A percentile compares a stretch with the other conserved stretches of the same genome.
These are phyloP conservation scores for Ophiorrhiza pumila DNA, from an alignment of 257 asterid species.

Conservation along the genomic window DNA sequence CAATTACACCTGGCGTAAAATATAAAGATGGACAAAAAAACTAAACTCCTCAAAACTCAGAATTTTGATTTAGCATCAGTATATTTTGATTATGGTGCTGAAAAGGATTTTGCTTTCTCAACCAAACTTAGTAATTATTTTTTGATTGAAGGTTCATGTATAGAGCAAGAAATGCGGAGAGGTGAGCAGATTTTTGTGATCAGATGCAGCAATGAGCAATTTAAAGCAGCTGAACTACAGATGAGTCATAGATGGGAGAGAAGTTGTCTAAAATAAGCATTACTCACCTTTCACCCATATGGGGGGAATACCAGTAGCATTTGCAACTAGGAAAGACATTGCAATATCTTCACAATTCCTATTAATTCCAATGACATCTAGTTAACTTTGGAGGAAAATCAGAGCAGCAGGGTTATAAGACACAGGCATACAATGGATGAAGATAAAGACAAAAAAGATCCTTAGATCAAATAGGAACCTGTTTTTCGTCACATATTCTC, in stretches of 20 bases:
- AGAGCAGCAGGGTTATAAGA: neutral
- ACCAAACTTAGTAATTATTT: neutral
- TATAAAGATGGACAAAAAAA: neutral
- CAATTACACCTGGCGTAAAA: neutral
- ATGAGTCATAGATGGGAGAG: neutral
- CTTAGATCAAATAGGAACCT: constrained; percentile 34
- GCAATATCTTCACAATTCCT: constrained; percentile 96
- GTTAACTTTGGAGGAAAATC: constrained; percentile 3
- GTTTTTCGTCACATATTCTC: constrained; percentile 57
- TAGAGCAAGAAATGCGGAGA: neutral
- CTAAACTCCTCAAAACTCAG: neutral
- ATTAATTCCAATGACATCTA: constrained; percentile 19
- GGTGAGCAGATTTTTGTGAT: too few relatives aligned
- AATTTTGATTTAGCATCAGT: neutral
- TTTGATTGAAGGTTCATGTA: neutral
- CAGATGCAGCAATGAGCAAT: neutral
- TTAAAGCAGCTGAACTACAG: neutral
- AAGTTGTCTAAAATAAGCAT: neutral
- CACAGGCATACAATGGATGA: constrained; percentile 1
- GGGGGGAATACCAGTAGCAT: constrained; percentile 81
- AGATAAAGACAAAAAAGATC: neutral
- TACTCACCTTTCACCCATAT: constrained; percentile 81
- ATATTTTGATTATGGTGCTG: neutral
- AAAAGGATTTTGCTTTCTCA: neutral
- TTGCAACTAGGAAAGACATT: constrained; percentile 85